A percentile compares a stretch with the other conserved stretches of the same genome.
Evolutionary conservation across 2,329 filamentous ascomycete species (phyloP).

Genomic region (Orbilia oligospora): DNA sequence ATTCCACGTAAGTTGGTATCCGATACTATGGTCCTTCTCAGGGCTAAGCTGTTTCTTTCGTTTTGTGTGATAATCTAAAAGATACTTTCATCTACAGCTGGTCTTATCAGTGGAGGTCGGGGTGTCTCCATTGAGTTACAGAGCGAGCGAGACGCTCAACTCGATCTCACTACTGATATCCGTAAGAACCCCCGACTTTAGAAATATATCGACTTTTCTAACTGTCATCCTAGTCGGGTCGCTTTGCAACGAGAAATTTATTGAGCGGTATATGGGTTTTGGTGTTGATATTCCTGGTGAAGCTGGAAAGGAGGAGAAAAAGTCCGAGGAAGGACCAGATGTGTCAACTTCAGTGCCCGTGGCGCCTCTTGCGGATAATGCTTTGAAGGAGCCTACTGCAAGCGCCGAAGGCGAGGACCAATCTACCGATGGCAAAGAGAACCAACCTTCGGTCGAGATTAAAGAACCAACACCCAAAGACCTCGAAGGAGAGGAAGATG

Average conservation of each 20-base stretch:
- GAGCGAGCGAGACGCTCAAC: conserved; percentile 44
- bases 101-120: conserved; percentile 39
- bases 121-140: conserved; percentile 44
- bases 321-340: background rate
- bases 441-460: background rate
- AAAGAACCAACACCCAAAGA: background rate
- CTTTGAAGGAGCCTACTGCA: background rate
- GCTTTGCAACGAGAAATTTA: conserved; percentile 36
- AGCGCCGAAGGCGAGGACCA: background rate
- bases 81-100: background rate
- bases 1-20: conserved; percentile 36
- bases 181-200: conserved; percentile 5
- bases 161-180: conserved; percentile 44
- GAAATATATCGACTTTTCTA: background rate
- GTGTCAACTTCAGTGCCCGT: background rate
- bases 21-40: background rate
- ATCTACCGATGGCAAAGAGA: background rate
- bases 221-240: conserved; percentile 25
- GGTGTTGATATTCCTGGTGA: background rate
- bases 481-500: background rate
- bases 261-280: conserved; percentile 34
- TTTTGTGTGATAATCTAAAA: background rate
- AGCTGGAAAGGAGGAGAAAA: background rate
- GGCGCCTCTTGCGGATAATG: background rate
- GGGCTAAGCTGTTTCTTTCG: background rate